Conservation (phyloP, 768 basidiomycete species). For the Macrocybe gigantea region DNA sequence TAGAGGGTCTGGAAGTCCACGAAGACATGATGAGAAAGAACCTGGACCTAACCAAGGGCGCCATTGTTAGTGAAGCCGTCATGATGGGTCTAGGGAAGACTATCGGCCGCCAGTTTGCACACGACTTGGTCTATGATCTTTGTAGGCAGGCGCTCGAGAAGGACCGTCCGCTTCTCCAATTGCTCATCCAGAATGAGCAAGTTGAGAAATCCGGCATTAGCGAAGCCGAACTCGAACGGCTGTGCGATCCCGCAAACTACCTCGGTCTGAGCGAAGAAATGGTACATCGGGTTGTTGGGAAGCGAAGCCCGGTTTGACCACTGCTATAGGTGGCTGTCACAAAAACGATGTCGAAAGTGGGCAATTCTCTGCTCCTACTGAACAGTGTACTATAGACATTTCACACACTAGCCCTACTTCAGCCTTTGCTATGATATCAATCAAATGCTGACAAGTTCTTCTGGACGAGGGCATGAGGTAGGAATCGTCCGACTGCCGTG, state of each 20-base stretch:
- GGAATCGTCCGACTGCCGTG: too few relatives aligned
- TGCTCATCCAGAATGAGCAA: slow-evolving; percentile 21
- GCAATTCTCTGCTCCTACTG: too few relatives aligned
- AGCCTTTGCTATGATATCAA: too few relatives aligned
- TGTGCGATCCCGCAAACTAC: slow-evolving; percentile 35
- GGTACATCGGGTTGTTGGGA: slow-evolving; percentile 15
- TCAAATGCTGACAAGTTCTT: too few relatives aligned
- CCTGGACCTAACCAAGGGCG: slow-evolving; percentile 30
- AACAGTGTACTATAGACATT: too few relatives aligned
- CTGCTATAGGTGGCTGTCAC: too few relatives aligned
- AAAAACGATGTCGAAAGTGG: too few relatives aligned
- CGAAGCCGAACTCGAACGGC: slow-evolving; percentile 17
- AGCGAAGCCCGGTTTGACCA: too few relatives aligned
- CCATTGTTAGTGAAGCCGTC: slow-evolving; percentile 38
- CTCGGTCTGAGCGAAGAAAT: slow-evolving; percentile 29
- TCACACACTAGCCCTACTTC: too few relatives aligned
- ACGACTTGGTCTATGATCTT: slow-evolving; percentile 37
- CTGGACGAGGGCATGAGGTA: too few relatives aligned
- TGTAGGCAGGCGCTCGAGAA: slow-evolving; percentile 24
- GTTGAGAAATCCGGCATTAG: slow-evolving; percentile 20
- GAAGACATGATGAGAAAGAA: slow-evolving; percentile 34
- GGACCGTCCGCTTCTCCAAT: slow-evolving; percentile 23
- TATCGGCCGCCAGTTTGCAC: slow-evolving; percentile 39
- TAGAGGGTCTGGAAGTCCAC: slow-evolving; percentile 35
- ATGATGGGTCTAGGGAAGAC: slow-evolving; percentile 40